A percentile compares a stretch with the other conserved stretches of the same genome.
Evolutionary conservation across 805 yeast species (phyloP).

Genomic region (Candida maesae): DNA sequence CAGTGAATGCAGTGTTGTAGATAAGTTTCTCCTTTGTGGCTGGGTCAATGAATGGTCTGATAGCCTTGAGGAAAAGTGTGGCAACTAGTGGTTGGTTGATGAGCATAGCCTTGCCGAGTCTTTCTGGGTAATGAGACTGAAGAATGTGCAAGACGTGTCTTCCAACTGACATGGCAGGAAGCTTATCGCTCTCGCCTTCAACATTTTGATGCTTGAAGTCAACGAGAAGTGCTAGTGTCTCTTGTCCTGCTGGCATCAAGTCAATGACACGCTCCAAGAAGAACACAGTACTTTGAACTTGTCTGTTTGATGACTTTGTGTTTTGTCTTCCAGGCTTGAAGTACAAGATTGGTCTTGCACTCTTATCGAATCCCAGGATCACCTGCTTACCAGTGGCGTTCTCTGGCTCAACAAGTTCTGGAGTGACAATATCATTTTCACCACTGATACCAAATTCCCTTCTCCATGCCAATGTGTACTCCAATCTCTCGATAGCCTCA

Average conservation of each 20-base stretch:
- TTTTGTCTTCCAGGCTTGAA: conserved; percentile 94
- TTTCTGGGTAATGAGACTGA: conserved; percentile 96
- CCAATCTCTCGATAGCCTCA: conserved; percentile 72
- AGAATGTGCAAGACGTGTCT: conserved; percentile 88
- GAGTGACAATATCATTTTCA: conserved; percentile 50
- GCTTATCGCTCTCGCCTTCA: conserved; percentile 38
- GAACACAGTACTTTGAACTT: conserved; percentile 93
- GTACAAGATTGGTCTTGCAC: conserved; percentile 87
- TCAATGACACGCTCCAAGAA: conserved; percentile 91
- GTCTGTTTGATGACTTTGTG: conserved; percentile 84
- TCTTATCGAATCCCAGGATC: conserved; percentile 85
- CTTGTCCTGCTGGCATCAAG: conserved; percentile 96
- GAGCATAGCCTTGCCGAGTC: conserved; percentile 87
- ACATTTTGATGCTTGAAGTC: conserved; percentile 78
- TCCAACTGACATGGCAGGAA: conserved; percentile 90
- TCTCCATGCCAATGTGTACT: conserved; percentile 85
- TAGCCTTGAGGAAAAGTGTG: conserved; percentile 85
- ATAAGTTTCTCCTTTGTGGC: conserved; percentile 90
- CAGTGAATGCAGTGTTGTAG: conserved; percentile 81
- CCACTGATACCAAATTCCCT: conserved; percentile 79
- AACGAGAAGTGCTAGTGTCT: conserved; percentile 82
- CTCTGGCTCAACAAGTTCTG: conserved; percentile 56
- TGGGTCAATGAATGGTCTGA: conserved; percentile 96
- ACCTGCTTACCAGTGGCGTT: conserved; percentile 92
- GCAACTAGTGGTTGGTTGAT: conserved; percentile 94